These are phyloP conservation scores for Logfia minima DNA, from an alignment of 129 eudicot genomes.

Conservation along the genomic window DNA sequence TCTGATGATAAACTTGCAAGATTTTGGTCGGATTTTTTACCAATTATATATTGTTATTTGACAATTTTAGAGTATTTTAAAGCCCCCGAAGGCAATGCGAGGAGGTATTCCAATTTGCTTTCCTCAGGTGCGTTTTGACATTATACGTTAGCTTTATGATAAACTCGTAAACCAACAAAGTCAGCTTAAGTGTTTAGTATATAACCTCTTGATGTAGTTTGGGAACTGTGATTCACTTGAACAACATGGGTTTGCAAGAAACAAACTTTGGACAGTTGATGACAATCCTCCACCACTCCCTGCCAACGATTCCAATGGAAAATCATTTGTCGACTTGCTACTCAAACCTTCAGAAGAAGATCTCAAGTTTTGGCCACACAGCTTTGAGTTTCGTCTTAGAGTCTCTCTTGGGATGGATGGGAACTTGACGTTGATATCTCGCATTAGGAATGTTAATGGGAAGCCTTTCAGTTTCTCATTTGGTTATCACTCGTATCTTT, in stretches of 20 bases:
- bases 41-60: constrained; percentile 2
- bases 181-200: constrained; percentile 8
- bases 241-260: constrained; percentile 84
- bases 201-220: constrained; percentile 43
- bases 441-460: constrained; percentile 76
- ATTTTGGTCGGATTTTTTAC: background rate
- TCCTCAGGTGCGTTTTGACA: constrained; percentile 66
- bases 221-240: constrained; percentile 79
- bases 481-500: constrained; percentile 77
- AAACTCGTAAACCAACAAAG: background rate
- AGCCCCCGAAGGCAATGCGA: constrained; percentile 74
- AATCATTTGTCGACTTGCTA: constrained; percentile 75
- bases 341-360: constrained; percentile 87
- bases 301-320: constrained; percentile 55
- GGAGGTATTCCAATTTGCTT: constrained; percentile 93
- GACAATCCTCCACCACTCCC: constrained; percentile 71
- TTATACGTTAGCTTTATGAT: background rate
- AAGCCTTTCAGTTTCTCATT: constrained; percentile 92
- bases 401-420: constrained; percentile 75
- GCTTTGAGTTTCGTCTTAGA: constrained; percentile 90
- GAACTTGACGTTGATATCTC: constrained; percentile 71
- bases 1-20: background rate
- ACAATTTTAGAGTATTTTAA: constrained; percentile 60
- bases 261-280: constrained; percentile 75
- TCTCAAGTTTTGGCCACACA: constrained; percentile 82